Percentiles rank a stretch among this genome's conserved stretches.
Evolutionary conservation across 2,329 filamentous ascomycete species (phyloP).

Genomic region (Diaporthe vaccinii): DNA sequence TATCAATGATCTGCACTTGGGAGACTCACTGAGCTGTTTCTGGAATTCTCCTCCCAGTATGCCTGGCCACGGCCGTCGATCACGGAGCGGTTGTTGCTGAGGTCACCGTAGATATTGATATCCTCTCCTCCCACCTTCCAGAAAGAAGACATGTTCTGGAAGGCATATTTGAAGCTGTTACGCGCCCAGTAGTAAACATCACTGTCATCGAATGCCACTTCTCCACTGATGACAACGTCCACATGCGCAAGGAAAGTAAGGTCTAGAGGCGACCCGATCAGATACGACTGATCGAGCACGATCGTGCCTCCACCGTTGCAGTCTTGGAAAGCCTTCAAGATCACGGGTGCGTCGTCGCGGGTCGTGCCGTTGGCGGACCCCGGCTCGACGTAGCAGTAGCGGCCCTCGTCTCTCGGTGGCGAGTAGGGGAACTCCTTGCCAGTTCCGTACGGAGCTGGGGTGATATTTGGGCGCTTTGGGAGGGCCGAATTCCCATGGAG

Average conservation of each 20-base stretch:
- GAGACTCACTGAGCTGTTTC: constrained; percentile 59
- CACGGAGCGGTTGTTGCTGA: constrained; percentile 50
- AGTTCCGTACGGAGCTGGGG: constrained; percentile 26
- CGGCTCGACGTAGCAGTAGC: constrained; percentile 47
- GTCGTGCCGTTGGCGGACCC: constrained; percentile 36
- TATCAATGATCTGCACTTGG: neutral
- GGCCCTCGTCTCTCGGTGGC: constrained; percentile 42
- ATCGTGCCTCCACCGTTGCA: constrained; percentile 75
- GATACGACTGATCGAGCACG: constrained; percentile 67
- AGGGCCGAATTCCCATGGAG: neutral
- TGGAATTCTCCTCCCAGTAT: constrained; percentile 63
- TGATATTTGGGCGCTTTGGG: constrained; percentile 23
- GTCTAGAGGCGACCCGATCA: constrained; percentile 68
- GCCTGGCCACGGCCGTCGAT: constrained; percentile 73
- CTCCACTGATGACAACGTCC: constrained; percentile 63
- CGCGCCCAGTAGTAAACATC: constrained; percentile 68
- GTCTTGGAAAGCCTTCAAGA: constrained; percentile 66
- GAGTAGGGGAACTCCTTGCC: constrained; percentile 36
- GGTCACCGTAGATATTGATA: constrained; percentile 69
- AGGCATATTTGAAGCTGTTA: constrained; percentile 67
- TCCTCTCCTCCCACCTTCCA: constrained; percentile 70
- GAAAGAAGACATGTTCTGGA: constrained; percentile 70
- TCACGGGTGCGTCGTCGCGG: constrained; percentile 53
- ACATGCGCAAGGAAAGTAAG: constrained; percentile 67
- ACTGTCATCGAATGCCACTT: constrained; percentile 59